Evolutionary conservation across 192 early-diverging fungal species (phyloP).

Genomic region (Umbelopsis isabellina): DNA sequence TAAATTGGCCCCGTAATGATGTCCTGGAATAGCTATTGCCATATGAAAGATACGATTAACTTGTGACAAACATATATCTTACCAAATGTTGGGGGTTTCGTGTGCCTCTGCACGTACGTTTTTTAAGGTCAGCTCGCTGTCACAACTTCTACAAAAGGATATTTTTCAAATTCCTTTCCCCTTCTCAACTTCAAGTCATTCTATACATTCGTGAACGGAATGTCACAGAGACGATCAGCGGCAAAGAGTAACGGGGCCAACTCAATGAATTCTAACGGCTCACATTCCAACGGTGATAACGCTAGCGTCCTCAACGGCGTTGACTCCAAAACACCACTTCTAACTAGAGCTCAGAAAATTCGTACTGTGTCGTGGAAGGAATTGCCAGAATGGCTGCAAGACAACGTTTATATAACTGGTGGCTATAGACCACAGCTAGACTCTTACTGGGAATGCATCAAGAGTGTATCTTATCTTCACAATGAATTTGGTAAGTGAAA

Average conservation of each 20-base stretch:
- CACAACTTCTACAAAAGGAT: too few relatives aligned
- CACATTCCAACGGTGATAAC: background rate
- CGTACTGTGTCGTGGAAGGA: constrained; percentile 44
- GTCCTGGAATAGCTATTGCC: too few relatives aligned
- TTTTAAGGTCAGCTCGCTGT: too few relatives aligned
- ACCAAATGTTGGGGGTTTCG: too few relatives aligned
- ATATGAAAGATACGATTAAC: too few relatives aligned
- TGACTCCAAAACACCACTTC: background rate
- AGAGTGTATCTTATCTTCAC: constrained; percentile 81
- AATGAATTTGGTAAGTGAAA: constrained; percentile 81
- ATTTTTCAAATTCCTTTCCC: background rate
- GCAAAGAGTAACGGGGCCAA: background rate
- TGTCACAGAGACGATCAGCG: background rate
- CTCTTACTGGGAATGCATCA: constrained; percentile 75
- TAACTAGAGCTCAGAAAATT: background rate
- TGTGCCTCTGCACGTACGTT: too few relatives aligned
- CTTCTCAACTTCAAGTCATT: background rate
- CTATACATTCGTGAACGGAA: background rate
- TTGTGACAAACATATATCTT: too few relatives aligned
- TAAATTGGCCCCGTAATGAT: too few relatives aligned
- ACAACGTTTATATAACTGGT: constrained; percentile 77
- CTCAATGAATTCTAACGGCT: background rate
- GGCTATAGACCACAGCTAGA: constrained; percentile 82
- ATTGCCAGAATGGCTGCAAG: constrained; percentile 79
- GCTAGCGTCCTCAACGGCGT: background rate